Conservation (phyloP, 176 grass and related monocot genomes). For the sorghum (Sorghum bicolor) region DNA sequence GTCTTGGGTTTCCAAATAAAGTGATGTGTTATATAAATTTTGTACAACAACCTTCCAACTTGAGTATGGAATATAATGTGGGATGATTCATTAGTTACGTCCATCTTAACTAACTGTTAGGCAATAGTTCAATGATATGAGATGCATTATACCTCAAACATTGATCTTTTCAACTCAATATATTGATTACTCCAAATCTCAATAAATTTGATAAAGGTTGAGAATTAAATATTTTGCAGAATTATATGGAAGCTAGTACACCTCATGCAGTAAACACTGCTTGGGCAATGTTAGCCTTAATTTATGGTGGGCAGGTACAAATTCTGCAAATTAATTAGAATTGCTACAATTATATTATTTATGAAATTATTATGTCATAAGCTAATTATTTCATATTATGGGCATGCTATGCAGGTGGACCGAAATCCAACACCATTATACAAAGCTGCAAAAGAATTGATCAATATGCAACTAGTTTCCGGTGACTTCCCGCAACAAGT, state of each 20-base stretch:
- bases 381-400: neutral
- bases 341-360: neutral
- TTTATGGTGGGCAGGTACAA: conserved; percentile 56
- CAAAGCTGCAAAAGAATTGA: conserved; percentile 43
- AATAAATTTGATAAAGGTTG: neutral
- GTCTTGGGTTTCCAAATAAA: too few relatives aligned
- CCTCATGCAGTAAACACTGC: conserved; percentile 64
- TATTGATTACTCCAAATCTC: conserved; percentile 19
- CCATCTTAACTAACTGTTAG: neutral
- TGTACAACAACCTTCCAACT: neutral
- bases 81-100: neutral
- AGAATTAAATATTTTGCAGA: neutral
- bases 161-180: neutral
- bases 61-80: neutral
- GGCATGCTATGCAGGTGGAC: conserved; percentile 13
- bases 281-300: too few relatives aligned
- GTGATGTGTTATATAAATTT: neutral
- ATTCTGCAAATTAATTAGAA: neutral
- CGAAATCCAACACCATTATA: conserved; percentile 48
- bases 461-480: conserved; percentile 45
- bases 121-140: neutral
- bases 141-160: neutral
- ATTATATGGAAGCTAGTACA: neutral
- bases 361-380: neutral
- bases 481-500: too few relatives aligned